Percentiles rank a stretch among this genome's conserved stretches.
Conservation (phyloP, 164 flowering plant genomes). For the Cinnamomum micranthum region DNA sequence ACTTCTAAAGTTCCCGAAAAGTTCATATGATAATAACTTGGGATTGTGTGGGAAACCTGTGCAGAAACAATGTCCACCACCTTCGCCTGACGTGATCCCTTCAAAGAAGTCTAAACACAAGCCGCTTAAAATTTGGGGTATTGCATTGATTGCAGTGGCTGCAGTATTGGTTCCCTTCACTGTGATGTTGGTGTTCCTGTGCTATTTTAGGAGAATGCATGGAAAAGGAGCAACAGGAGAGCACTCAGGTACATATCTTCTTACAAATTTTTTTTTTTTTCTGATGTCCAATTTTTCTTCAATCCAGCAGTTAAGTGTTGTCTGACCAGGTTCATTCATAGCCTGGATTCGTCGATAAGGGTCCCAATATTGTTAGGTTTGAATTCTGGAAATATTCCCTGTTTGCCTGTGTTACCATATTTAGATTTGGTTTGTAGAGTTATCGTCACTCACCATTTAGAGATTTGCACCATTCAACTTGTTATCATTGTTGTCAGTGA, state of each 20-base stretch:
- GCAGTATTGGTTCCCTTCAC: slow-evolving; percentile 30
- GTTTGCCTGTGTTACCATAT: too few species aligned
- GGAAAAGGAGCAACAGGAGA: slow-evolving; percentile 6
- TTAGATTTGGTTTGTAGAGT: too few species aligned
- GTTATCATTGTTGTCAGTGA: not conserved
- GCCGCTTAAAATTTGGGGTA: slow-evolving; percentile 23
- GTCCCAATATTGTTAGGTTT: too few species aligned
- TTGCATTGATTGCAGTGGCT: slow-evolving; percentile 38
- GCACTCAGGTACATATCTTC: slow-evolving; percentile 18
- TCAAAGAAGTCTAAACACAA: not conserved
- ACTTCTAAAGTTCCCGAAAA: slow-evolving; percentile 35
- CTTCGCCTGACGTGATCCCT: slow-evolving; percentile 10
- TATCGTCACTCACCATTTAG: too few species aligned
- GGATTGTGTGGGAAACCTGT: slow-evolving; percentile 47
- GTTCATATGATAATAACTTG: slow-evolving; percentile 38
- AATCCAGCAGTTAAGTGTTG: too few species aligned
- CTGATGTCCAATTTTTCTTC: too few species aligned
- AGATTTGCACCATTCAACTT: too few species aligned
- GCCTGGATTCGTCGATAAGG: too few species aligned
- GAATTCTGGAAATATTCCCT: too few species aligned
- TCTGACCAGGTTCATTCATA: too few species aligned
- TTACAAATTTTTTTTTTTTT: too few species aligned
- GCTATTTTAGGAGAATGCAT: slow-evolving; percentile 21
- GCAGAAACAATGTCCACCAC: slow-evolving; percentile 28
- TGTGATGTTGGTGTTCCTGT: slow-evolving; percentile 25